These are phyloP conservation scores for Metschnikowia arizonensis DNA, from an alignment of 805 yeast genomes.

Conservation along the genomic window DNA sequence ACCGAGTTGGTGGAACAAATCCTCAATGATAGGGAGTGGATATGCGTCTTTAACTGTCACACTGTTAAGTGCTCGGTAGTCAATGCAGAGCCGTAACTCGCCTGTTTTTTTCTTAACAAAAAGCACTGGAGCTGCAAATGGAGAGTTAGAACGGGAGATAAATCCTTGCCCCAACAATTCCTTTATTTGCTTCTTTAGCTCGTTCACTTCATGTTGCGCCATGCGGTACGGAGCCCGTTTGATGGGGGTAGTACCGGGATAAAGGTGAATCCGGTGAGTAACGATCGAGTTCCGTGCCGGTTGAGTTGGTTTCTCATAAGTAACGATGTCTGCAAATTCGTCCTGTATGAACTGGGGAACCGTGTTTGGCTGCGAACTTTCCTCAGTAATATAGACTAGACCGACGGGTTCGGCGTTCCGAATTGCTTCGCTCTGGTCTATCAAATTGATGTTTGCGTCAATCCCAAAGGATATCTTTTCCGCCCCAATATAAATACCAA, in stretches of 20 bases:
- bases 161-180: background rate
- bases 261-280: no score
- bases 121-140: background rate
- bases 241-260: background rate
- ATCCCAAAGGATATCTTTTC: no score
- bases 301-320: no score
- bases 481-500: no score
- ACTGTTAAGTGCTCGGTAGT: background rate
- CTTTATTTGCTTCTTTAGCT: background rate
- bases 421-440: no score
- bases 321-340: no score
- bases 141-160: background rate
- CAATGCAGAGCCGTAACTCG: background rate
- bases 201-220: background rate
- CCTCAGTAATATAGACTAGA: no score
- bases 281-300: no score
- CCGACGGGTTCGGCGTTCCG: no score
- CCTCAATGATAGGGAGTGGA: background rate
- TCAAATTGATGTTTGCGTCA: no score
- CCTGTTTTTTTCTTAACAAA: background rate
- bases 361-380: no score
- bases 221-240: background rate
- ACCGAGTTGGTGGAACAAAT: background rate
- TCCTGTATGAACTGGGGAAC: no score
- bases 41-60: background rate